These are phyloP conservation scores for Saturnispora besseyi DNA, from an alignment of 805 yeast species.

Conservation along the genomic window DNA sequence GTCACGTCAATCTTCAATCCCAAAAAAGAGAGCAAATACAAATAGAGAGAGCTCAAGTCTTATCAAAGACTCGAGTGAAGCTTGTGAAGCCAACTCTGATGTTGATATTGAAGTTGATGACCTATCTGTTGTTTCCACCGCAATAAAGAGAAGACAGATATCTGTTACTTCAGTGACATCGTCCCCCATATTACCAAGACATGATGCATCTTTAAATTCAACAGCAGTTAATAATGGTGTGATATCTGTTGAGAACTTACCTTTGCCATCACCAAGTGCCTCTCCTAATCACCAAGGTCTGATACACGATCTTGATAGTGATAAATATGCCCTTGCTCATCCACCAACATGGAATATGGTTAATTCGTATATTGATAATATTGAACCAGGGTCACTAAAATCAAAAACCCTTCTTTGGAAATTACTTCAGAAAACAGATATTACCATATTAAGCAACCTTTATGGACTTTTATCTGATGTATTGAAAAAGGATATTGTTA, in stretches of 20 bases:
- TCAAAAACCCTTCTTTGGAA: constrained; percentile 37
- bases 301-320: not conserved
- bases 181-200: not conserved
- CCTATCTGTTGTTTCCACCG: not conserved
- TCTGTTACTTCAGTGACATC: not conserved
- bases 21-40: not conserved
- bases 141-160: not conserved
- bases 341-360: not conserved
- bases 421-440: constrained; percentile 48
- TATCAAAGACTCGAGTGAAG: too few relatives aligned
- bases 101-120: not conserved
- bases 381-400: constrained; percentile 41
- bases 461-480: constrained; percentile 41
- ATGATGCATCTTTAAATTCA: not conserved
- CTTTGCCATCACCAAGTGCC: constrained; percentile 63
- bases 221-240: not conserved
- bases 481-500: constrained; percentile 64
- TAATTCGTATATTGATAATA: not conserved
- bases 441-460: constrained; percentile 49
- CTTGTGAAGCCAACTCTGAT: too few relatives aligned
- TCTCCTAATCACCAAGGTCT: constrained; percentile 38
- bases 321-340: not conserved
- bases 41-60: not conserved
- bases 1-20: not conserved
- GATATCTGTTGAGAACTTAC: constrained; percentile 24